A percentile compares a stretch with the other conserved stretches of the same genome.
These are phyloP conservation scores for Pelargonium nanum DNA, from an alignment of 345 rosid genomes.

Conservation along the genomic window DNA sequence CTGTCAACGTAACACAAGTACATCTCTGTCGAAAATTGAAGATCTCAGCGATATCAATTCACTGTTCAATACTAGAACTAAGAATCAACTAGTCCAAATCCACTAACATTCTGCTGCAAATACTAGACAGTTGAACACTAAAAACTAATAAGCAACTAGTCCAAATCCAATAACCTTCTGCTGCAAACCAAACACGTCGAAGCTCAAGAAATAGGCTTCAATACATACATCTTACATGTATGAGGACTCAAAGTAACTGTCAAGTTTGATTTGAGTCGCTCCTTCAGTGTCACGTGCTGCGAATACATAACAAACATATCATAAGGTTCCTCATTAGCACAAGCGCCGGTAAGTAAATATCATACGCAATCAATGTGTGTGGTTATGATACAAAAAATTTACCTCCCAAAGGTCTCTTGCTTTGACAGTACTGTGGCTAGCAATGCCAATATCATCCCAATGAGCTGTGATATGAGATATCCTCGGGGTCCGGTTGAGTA, in stretches of 20 bases:
- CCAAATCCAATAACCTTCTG: background rate
- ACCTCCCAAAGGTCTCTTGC: constrained; percentile 86
- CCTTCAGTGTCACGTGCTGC: constrained; percentile 69
- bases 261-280: constrained; percentile 39
- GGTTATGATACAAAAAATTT: constrained; percentile 1
- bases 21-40: background rate
- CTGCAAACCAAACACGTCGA: background rate
- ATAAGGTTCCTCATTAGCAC: background rate
- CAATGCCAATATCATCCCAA: constrained; percentile 74
- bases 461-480: constrained; percentile 34
- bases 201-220: constrained; percentile 58
- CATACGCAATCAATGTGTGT: background rate
- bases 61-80: background rate
- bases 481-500: constrained; percentile 45
- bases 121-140: background rate
- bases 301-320: constrained; percentile 14
- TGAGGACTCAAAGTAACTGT: constrained; percentile 50
- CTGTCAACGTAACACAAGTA: background rate
- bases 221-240: constrained; percentile 58
- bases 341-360: background rate
- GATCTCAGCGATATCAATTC: no score
- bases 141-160: no score
- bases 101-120: background rate
- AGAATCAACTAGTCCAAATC: no score
- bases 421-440: constrained; percentile 32